Evolutionary conservation across 225 moss, liverwort and hornwort species (phyloP), one percentile per base, ranked within the genome.

Genomic region (Sphagnum contortum): DNA sequence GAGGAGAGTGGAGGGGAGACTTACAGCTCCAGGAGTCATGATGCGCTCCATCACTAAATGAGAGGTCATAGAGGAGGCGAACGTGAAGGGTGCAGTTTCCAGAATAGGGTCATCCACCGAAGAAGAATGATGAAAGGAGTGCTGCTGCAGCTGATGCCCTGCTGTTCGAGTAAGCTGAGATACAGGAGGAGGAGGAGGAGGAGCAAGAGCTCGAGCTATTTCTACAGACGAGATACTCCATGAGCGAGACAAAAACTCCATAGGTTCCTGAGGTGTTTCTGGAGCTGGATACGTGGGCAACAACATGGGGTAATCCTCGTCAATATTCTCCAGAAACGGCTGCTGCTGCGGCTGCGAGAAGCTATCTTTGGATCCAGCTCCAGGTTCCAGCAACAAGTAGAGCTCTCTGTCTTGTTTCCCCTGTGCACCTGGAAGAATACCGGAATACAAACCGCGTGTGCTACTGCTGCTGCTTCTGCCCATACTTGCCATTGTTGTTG

Each of bases 201-300:
- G 78, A 49, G 84, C 81, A 52, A 88, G 70, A n/a, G 82, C 82
- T 61, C 82, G 80, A 6, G 82, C 80, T 4, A 88, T 77, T 50
- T 88, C 88, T 48, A 85, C 78, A 48, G 88, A 81, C 44, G 85
- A 82, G 46, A 85, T 85, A 68, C 88, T 88, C 88, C 88, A 88
- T 4, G 88, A 88, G 46, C 88, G 68, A n/a, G 85, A 80, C 3
- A 88, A 73, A 66, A 88, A 88, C 74, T 88, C 85, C 88, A 88
- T 88, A 4, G 85, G 82, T 64, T 88, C 85, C 57, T 77, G 70
- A 46, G 88, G 88, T 48, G 85, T 88, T 69, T 82, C 88, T 57
- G 88, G 88, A 14, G 88, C 77, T 0, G 88, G 80, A 57, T 79
- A 88, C 1, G 84, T 64, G 60, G 75, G 72, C 80, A 80, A 76